Percentiles rank a stretch among this genome's conserved stretches.
phyloP scores from a whole-genome alignment of 2,329 filamentous ascomycete species.

The Venturiaceae sp. region DNA sequence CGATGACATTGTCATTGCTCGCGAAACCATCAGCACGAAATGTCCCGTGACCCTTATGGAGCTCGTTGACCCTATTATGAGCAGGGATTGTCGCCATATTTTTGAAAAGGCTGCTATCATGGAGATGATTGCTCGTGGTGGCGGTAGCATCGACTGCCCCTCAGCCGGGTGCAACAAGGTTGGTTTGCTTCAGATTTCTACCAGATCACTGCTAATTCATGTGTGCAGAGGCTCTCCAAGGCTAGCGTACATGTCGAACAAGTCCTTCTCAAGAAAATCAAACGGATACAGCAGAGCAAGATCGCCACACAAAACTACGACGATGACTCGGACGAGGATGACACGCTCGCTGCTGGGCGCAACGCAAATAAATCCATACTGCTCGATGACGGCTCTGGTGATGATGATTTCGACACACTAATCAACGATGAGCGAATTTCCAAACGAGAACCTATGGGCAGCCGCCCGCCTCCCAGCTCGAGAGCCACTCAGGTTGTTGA shows the following conservation, averaged over 20 bases:
- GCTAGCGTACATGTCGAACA: conserved; percentile 20
- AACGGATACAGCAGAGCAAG: conserved; percentile 22
- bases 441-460: neutral
- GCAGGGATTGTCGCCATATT: conserved; percentile 62
- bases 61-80: conserved; percentile 68
- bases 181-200: conserved; percentile 8
- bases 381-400: neutral
- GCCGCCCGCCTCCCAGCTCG: neutral
- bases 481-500: neutral
- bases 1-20: conserved; percentile 59
- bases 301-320: conserved; percentile 10
- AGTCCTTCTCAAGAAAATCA: conserved; percentile 26
- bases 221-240: conserved; percentile 19
- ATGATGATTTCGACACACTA: neutral
- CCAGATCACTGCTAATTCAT: neutral
- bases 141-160: conserved; percentile 46
- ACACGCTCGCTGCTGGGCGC: conserved; percentile 6
- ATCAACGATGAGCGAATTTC: neutral
- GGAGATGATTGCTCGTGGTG: conserved; percentile 35
- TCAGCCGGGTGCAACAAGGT: conserved; percentile 52
- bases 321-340: conserved; percentile 18
- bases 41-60: conserved; percentile 59
- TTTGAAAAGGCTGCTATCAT: conserved; percentile 59
- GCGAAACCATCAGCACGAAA: conserved; percentile 54
- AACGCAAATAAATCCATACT: neutral